Evolutionary conservation across 345 rosid species (phyloP), one percentile per base, ranked within the genome.

Genomic region (Mangifera indica): DNA sequence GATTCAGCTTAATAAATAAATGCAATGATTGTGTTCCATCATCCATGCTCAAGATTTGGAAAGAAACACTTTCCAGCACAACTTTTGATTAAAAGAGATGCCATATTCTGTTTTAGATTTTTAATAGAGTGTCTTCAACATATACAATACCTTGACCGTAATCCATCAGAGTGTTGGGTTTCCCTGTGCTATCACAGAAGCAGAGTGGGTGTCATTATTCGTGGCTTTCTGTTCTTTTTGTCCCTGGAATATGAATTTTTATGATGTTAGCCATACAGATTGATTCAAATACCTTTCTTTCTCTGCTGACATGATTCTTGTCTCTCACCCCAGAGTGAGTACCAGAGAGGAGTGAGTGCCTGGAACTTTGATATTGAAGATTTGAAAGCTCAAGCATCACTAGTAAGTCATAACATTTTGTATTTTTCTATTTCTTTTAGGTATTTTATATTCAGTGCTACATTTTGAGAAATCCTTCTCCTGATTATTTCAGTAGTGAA

Each of bases 281-380:
- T 18, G 49, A 22, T 17, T 13, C 14, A 56, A 18, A 17, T 26
- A 45, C 10, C 45, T 46, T 3, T 58, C 17, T 45, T 70, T 46
- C 46, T 70, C 26, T 24, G 45, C 56, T 70, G 56, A 55, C 53
- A 42, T 26, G 29, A 58, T 7, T 22, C 51, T 53, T 72, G 18
- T 61, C 42, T 60, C 63, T 56, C 74, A 44, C 57, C 72, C 72
- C 84, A 96, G 99, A 93, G 97, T 69, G 99, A 96, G 83, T 96
- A 93, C 82, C 88, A 96, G 72, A 82, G 98, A 81, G 99, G 99
- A 79, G 99, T 96, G 72, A 96, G 99, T 81, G 97, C 99, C 70
- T 96, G 99, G 99, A 89, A 96, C 74, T 96, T 96, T 76, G 97
- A 96, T 74, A 59, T 96, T 71, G 94, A 86, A 72, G 99, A 96